phyloP scores from a whole-genome alignment of 768 basidiomycete genomes.

The Dentipellis fragilis region DNA sequence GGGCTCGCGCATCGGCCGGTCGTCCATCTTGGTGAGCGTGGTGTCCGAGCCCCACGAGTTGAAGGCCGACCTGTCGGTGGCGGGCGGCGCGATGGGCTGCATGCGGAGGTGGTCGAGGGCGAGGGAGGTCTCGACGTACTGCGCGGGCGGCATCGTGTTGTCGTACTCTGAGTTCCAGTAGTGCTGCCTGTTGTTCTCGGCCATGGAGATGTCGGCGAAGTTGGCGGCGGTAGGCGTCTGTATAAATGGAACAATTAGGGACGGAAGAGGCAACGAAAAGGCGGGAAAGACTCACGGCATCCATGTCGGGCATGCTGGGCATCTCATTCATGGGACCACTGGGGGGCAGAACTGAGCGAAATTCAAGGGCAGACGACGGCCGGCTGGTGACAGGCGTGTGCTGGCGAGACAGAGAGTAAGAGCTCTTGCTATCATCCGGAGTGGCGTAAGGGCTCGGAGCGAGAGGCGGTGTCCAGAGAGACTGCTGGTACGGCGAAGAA shows the following conservation, averaged over 20 bases:
- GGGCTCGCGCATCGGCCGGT: background rate
- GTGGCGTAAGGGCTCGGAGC: background rate
- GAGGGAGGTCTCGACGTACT: background rate
- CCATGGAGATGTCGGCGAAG: conserved; percentile 8
- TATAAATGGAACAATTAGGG: background rate
- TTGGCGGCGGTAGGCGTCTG: conserved; percentile 20
- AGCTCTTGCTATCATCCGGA: background rate
- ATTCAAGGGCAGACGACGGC: background rate
- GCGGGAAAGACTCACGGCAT: background rate
- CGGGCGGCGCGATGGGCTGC: background rate
- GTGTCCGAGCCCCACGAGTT: background rate
- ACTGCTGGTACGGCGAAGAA: background rate
- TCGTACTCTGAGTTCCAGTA: background rate
- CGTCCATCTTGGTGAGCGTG: background rate
- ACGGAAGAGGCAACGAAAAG: background rate
- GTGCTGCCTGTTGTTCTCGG: conserved; percentile 8
- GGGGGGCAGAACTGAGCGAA: background rate
- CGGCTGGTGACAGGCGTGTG: background rate
- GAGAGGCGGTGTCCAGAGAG: background rate
- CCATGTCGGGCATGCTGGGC: background rate
- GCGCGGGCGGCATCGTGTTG: background rate
- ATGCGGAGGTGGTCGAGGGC: background rate
- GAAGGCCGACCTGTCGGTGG: background rate
- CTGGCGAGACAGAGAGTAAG: background rate
- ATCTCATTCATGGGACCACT: too few relatives aligned